phyloP scores from a whole-genome alignment of 768 basidiomycete genomes.

The Leccinum incarnatum region DNA sequence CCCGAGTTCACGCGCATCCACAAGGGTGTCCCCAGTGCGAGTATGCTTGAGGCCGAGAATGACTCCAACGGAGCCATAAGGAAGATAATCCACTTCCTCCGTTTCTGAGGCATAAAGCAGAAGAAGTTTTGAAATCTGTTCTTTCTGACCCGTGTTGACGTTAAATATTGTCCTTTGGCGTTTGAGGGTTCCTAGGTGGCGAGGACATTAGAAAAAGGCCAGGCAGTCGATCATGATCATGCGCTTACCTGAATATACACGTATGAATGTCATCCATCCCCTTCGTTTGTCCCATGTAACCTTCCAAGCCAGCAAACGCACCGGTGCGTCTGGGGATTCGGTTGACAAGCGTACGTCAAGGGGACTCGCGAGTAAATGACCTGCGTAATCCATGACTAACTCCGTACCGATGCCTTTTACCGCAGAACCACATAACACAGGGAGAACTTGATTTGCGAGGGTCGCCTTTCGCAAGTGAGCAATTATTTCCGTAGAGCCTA shows the following conservation, averaged over 20 bases:
- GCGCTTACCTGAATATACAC: constrained; percentile 77
- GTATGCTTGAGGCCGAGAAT: constrained; percentile 80
- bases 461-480: constrained; percentile 68
- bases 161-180: constrained; percentile 63
- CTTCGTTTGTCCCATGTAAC: constrained; percentile 78
- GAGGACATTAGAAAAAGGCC: constrained; percentile 3
- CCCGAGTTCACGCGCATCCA: constrained; percentile 46
- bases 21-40: constrained; percentile 83
- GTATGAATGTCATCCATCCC: constrained; percentile 93
- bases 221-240: not conserved
- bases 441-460: constrained; percentile 61
- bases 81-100: constrained; percentile 74
- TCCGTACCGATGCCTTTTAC: constrained; percentile 80
- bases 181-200: constrained; percentile 54
- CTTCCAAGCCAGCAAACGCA: constrained; percentile 81
- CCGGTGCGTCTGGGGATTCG: constrained; percentile 45
- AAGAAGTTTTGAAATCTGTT: constrained; percentile 71
- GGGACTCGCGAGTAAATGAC: constrained; percentile 77
- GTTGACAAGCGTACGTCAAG: constrained; percentile 54
- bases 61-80: constrained; percentile 83
- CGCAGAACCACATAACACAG: constrained; percentile 82
- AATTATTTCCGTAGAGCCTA: constrained; percentile 52
- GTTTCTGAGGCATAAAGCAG: constrained; percentile 75
- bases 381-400: constrained; percentile 76
- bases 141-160: constrained; percentile 61